Conservation (phyloP, 345 rosid genomes). For the Noccaea bulbosa region DNA sequence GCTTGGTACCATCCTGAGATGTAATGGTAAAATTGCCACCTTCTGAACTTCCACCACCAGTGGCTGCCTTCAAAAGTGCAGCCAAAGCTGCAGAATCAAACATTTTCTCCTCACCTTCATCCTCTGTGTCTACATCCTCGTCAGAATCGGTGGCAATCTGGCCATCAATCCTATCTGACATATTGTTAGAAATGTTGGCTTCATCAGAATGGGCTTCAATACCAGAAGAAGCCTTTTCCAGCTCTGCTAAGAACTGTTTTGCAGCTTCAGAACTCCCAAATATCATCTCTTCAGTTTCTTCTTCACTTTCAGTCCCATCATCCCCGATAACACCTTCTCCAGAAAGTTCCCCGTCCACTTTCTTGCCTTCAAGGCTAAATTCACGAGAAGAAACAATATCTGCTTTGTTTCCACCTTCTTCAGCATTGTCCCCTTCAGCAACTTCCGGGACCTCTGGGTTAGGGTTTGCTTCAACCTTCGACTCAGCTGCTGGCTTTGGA, state of each 20-base stretch:
- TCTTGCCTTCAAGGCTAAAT: slow-evolving; percentile 47
- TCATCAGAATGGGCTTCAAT: slow-evolving; percentile 58
- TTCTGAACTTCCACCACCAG: slow-evolving; percentile 67
- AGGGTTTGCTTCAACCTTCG: slow-evolving; percentile 41
- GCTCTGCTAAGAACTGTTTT: slow-evolving; percentile 77
- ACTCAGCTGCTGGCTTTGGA: slow-evolving; percentile 35
- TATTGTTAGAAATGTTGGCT: slow-evolving; percentile 58
- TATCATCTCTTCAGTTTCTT: slow-evolving; percentile 64
- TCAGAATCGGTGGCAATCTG: slow-evolving; percentile 87
- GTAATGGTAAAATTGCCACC: slow-evolving; percentile 65
- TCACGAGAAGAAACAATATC: slow-evolving; percentile 38
- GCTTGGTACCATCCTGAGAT: slow-evolving; percentile 87
- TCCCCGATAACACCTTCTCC: slow-evolving; percentile 49
- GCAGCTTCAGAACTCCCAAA: slow-evolving; percentile 87
- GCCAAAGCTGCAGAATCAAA: slow-evolving; percentile 92
- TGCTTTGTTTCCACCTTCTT: slow-evolving; percentile 41
- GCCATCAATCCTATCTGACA: slow-evolving; percentile 68
- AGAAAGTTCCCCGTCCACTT: slow-evolving; percentile 40
- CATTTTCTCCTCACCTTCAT: slow-evolving; percentile 74
- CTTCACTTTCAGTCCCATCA: slow-evolving; percentile 59
- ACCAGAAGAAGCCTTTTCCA: slow-evolving; percentile 64
- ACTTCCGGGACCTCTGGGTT: slow-evolving; percentile 38
- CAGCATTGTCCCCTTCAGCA: slow-evolving; percentile 41
- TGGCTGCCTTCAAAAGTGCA: slow-evolving; percentile 91
- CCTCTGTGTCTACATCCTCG: slow-evolving; percentile 90